These are phyloP conservation scores for Colletotrichum sp. DNA, from an alignment of 2,329 filamentous ascomycete species.

Conservation along the genomic window DNA sequence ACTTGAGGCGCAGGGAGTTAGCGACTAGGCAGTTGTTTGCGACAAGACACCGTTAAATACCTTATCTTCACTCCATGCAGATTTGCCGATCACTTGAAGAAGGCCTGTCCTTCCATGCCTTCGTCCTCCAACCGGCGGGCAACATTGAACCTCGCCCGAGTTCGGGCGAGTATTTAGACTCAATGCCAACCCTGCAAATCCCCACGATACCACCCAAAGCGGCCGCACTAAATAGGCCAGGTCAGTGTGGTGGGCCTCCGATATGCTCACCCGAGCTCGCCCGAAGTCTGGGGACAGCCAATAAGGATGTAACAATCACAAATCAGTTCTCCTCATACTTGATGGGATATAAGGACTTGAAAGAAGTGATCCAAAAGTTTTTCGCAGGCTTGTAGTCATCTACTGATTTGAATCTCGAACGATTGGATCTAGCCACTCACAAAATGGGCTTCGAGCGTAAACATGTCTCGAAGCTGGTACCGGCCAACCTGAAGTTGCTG, in stretches of 20 bases:
- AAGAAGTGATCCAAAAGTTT: neutral
- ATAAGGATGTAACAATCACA: neutral
- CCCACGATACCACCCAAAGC: neutral
- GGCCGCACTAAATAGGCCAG: conserved; percentile 16
- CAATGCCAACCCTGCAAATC: neutral
- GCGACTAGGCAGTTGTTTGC: neutral
- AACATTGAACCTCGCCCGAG: neutral
- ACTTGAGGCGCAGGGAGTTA: neutral
- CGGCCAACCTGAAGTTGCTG: conserved; percentile 8
- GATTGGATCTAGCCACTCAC: too few relatives aligned
- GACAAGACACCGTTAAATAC: neutral
- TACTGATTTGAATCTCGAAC: neutral
- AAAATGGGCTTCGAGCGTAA: conserved; percentile 10
- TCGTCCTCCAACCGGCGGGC: neutral
- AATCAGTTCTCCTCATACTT: neutral
- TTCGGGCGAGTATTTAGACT: conserved; percentile 3
- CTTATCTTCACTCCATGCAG: neutral
- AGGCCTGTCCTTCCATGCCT: too few relatives aligned
- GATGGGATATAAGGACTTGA: neutral
- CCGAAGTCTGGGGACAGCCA: neutral
- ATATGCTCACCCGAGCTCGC: conserved; percentile 32
- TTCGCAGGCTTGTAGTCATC: neutral
- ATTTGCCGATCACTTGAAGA: neutral
- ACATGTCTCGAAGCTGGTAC: conserved; percentile 10
- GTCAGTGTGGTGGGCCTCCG: conserved; percentile 38